Evolutionary conservation across 371 early-diverging fungal genomes (phyloP), one percentile per base, ranked within the genome.

Genomic region (Mucor sp.): DNA sequence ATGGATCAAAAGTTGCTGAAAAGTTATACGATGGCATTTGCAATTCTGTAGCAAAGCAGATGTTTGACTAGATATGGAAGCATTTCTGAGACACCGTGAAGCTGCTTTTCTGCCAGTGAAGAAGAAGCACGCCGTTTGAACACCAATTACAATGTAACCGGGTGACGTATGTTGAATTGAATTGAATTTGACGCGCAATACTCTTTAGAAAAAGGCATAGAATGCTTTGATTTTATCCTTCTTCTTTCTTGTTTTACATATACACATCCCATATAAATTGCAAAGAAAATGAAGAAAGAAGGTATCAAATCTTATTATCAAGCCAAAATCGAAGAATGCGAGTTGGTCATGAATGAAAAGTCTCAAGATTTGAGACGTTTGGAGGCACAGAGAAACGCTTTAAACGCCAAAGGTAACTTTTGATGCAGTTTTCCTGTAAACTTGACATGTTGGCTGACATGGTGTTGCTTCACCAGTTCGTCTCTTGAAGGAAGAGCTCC

Each of bases 321-420:
- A 75, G 82, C 90, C 61, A 93, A 93, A 73, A 94, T 94, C 65
- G 93, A 96, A 81, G 93, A 94, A 68, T 90, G 93, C 39, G 97
- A 98, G 75, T 88, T 93, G 48, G 82, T 89, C 62, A 94, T 93
- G 77, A 91, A 91, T 62, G 89, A 92, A 65, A 95, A 93, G 85
- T 91, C 97, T 17, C 97, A 98, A 77, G 95, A 99, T 81, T 85
- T 99, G 70, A 90, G 97, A 60, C 96, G 99, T 74, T 88, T 99
- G 39, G 99, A 99, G 85, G 99, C 99, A 19, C 99, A 99, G 82
- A 88, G 99, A 72, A 97, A 98, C 79, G 93, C 94, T 60, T 85
- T 99, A 61, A 99, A 99, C 69, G 91, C 96, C 25, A 96, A 96
- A 90, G 93, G 93, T 92, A 86, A 58, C 55, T 14, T n/a, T 50